phyloP scores from a whole-genome alignment of 1,284 basidiomycete species.

The Pseudozyma sp. region DNA sequence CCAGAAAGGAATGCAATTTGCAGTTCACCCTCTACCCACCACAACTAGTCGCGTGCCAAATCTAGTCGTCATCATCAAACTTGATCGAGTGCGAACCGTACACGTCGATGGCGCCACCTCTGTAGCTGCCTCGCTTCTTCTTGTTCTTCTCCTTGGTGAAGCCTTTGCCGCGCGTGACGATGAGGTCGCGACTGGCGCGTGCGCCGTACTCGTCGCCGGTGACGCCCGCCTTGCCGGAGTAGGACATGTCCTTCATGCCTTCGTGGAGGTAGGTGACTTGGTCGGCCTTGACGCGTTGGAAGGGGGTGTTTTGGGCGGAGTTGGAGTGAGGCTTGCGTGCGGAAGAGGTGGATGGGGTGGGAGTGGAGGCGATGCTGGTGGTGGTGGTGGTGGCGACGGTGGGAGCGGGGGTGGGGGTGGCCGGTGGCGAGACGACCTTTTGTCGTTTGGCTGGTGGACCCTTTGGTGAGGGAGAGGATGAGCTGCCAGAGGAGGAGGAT shows the following conservation, averaged over 20 bases:
- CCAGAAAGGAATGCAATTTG: too few species aligned
- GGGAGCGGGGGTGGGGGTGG: constrained; percentile 10
- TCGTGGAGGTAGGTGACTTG: constrained; percentile 74
- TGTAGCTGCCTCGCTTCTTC: constrained; percentile 84
- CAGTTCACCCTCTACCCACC: too few species aligned
- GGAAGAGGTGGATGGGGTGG: constrained; percentile 11
- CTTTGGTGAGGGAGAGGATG: constrained; percentile 24
- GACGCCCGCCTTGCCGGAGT: constrained; percentile 77
- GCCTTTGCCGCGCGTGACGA: constrained; percentile 90
- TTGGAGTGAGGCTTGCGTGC: constrained; percentile 16
- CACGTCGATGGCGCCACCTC: constrained; percentile 67
- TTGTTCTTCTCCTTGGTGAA: constrained; percentile 99
- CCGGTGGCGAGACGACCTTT: constrained; percentile 12
- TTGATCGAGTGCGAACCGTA: constrained; percentile 65
- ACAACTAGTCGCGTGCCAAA: not conserved
- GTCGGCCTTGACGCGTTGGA: constrained; percentile 83
- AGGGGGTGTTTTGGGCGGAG: constrained; percentile 69
- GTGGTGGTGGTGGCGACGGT: not conserved
- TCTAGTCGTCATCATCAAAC: constrained; percentile 60
- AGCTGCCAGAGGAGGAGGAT: constrained; percentile 14
- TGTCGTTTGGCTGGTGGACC: constrained; percentile 45
- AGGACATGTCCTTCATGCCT: constrained; percentile 82
- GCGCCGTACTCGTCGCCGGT: constrained; percentile 84
- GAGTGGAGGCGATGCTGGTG: not conserved
- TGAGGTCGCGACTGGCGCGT: constrained; percentile 84